These are phyloP conservation scores for Aspergillus hiratsukae DNA, from an alignment of 2,329 filamentous ascomycete genomes.

Conservation along the genomic window DNA sequence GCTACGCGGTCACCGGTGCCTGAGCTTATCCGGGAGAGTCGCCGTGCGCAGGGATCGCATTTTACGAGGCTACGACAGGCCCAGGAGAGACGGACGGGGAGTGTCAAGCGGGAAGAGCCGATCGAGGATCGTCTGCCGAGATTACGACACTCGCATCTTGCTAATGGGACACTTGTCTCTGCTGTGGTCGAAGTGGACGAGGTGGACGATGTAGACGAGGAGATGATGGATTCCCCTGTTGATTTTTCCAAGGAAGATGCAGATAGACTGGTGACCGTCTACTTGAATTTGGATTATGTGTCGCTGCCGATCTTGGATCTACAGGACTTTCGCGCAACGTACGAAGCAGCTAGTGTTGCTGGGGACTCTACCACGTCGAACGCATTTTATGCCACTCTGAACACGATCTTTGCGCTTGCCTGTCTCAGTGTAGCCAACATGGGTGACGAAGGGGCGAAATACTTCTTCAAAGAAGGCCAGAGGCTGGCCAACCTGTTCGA, in stretches of 20 bases:
- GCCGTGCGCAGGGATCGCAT: neutral
- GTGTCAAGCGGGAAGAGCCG: conserved; percentile 7
- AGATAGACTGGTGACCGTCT: conserved; percentile 15
- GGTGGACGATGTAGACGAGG: neutral
- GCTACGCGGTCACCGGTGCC: neutral
- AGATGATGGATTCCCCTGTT: neutral
- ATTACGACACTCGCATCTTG: neutral
- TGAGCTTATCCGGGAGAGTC: neutral
- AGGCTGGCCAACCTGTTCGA: conserved; percentile 12
- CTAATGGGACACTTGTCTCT: neutral
- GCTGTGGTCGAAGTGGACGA: neutral
- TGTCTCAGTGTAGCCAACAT: conserved; percentile 8
- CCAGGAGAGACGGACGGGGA: conserved; percentile 2
- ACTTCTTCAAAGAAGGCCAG: conserved; percentile 17
- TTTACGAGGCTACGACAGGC: conserved; percentile 3
- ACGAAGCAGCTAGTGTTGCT: conserved; percentile 5
- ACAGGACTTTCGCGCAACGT: conserved; percentile 13
- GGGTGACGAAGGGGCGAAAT: conserved; percentile 6
- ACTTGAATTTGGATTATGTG: conserved; percentile 23
- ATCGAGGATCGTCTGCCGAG: neutral
- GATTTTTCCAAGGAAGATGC: conserved; percentile 12
- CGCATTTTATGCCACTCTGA: conserved; percentile 15
- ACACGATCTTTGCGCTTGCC: conserved; percentile 17
- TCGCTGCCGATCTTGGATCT: conserved; percentile 22
- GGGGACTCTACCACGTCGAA: conserved; percentile 5